Evolutionary conservation across 148 eudicot species (phyloP), one percentile per base, ranked within the genome.

Genomic region (Silene conica): DNA sequence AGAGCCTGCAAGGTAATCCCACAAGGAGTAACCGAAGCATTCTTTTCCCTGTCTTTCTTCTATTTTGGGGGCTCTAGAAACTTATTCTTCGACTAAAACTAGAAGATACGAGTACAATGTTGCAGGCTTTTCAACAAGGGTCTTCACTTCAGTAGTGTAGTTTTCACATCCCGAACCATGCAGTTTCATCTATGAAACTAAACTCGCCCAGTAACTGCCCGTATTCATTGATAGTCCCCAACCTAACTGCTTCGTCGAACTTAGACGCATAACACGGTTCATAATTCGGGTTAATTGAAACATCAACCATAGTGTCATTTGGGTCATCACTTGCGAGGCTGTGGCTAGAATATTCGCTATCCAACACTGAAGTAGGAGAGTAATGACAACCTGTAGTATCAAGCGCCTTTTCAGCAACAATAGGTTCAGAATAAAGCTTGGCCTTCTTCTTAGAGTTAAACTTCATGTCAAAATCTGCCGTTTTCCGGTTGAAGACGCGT

Each of bases 291-390:
- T 14, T 28, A 15, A 63, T 18, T 55, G 59, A 61, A 9, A 1
- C 19, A 48, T 45, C 28, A 70, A 56, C 38, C 16, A 5, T 16
- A 15, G 20, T 63, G 56, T 71, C 23, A 46, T 63, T 71, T 71
- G 18, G 28, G 23, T 57, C 63, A 38, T 11, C 67, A 57, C 56
- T 70, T 21, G 1, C 55, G 46, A 20, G 41, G 26, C 59, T 69
- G 50, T 63, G 45, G 65, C 46, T 72, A 4, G 67, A 62, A 45
- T 58, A 50, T 69, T 66, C 79, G 0, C 22, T 41, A 55, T 76
- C 79, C 8, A 80, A 73, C 21, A 76, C 73, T 20, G 83, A 80
- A 38, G 74, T 73, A 13, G 80, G 80, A 73, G 80, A 81, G 20
- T 63, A 58, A 61, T 72, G 13, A 23, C 43, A 18, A 67, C 9